Evolutionary conservation across 305 asterid genomes (phyloP).

Genomic region (Fraxinus albicans): DNA sequence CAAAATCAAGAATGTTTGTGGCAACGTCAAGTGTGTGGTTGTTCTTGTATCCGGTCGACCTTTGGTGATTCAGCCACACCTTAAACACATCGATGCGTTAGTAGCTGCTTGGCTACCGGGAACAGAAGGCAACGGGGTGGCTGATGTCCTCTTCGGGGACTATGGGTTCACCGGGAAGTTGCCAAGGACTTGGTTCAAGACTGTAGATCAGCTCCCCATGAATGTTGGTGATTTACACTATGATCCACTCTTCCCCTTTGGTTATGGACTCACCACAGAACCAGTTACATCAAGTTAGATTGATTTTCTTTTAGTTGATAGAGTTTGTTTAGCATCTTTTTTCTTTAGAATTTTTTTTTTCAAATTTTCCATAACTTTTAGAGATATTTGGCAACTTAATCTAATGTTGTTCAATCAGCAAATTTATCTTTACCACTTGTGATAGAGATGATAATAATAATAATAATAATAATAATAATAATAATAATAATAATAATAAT

Average conservation of each 20-base stretch:
- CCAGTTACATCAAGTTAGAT: neutral
- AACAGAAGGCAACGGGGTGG: constrained; percentile 57
- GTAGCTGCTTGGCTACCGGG: constrained; percentile 83
- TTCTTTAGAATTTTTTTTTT: neutral
- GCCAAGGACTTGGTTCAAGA: constrained; percentile 59
- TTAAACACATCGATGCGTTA: constrained; percentile 43
- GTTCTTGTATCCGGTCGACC: constrained; percentile 61
- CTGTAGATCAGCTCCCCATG: constrained; percentile 59
- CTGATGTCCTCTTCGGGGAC: constrained; percentile 63
- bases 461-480: no score
- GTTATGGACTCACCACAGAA: constrained; percentile 53
- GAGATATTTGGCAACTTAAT: no score
- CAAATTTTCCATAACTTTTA: no score
- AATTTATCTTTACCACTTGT: no score
- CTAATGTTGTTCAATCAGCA: no score
- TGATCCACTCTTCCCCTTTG: constrained; percentile 65
- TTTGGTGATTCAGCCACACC: constrained; percentile 43
- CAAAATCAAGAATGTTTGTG: constrained; percentile 39
- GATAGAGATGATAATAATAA: no score
- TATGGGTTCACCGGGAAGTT: constrained; percentile 53
- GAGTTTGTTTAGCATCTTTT: neutral
- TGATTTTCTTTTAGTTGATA: neutral
- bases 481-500: no score
- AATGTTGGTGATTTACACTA: constrained; percentile 54
- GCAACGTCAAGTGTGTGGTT: constrained; percentile 42